A percentile compares a stretch with the other conserved stretches of the same genome.
These are phyloP conservation scores for Dryas integrifolia DNA, from an alignment of 331 rosid genomes.

Conservation along the genomic window DNA sequence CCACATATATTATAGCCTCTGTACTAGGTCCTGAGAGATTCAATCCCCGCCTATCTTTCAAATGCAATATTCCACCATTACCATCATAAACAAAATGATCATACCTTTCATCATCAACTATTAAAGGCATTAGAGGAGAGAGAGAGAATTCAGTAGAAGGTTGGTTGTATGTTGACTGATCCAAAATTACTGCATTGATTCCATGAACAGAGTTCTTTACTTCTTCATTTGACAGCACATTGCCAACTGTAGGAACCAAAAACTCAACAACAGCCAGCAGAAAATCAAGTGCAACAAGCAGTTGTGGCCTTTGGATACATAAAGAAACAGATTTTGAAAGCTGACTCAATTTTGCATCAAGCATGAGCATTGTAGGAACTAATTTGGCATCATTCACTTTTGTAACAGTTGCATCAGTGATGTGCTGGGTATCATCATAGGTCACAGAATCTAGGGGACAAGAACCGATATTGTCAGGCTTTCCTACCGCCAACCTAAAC, in stretches of 20 bases:
- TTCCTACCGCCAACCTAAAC: conserved; percentile 90
- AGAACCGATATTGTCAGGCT: conserved; percentile 51
- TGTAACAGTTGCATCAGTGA: conserved; percentile 31
- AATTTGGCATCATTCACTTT: conserved; percentile 37
- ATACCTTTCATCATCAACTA: conserved; percentile 68
- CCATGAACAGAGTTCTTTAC: conserved; percentile 35
- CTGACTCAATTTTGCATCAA: conserved; percentile 66
- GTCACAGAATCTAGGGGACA: conserved; percentile 33
- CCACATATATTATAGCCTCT: conserved; percentile 81
- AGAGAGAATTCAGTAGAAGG: conserved; percentile 62
- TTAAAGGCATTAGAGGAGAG: conserved; percentile 72
- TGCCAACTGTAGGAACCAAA: conserved; percentile 75
- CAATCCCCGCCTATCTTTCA: conserved; percentile 59
- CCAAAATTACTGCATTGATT: conserved; percentile 60
- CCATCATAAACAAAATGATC: conserved; percentile 88
- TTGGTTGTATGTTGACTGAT: conserved; percentile 64
- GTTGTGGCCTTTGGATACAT: conserved; percentile 84
- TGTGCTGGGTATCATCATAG: conserved; percentile 37
- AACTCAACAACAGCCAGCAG: conserved; percentile 90
- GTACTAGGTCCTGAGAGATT: conserved; percentile 53
- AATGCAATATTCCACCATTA: conserved; percentile 65
- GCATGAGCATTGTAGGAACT: conserved; percentile 83
- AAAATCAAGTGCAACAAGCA: conserved; percentile 93
- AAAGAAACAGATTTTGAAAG: conserved; percentile 59
- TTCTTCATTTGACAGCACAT: conserved; percentile 61